Evolutionary conservation across 1,284 basidiomycete genomes (phyloP).

Genomic region (Polyporus tsugae): DNA sequence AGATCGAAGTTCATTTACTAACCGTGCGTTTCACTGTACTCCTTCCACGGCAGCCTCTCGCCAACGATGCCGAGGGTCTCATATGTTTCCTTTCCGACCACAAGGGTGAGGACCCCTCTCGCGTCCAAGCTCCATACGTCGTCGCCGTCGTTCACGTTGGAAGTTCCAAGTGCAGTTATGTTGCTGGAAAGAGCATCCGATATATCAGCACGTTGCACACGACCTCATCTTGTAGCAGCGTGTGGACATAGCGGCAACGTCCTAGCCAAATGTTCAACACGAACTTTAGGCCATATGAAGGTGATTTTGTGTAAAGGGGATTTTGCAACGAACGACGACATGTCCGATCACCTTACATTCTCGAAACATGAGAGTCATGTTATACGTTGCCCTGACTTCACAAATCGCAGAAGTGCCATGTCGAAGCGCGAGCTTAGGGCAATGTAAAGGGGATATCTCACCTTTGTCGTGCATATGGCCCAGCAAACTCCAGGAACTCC

Average conservation of each 20-base stretch:
- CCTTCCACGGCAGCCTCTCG: conserved; percentile 51
- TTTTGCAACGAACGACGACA: no score
- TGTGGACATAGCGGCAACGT: no score
- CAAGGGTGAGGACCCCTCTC: conserved; percentile 61
- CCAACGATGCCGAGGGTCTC: conserved; percentile 66
- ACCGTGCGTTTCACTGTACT: conserved; percentile 57
- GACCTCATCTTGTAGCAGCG: no score
- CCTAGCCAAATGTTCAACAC: no score
- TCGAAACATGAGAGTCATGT: neutral
- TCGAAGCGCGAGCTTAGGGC: neutral
- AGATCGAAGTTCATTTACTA: conserved; percentile 25
- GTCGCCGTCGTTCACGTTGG: conserved; percentile 43
- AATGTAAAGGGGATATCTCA: conserved; percentile 3
- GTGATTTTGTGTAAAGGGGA: no score
- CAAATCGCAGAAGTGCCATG: neutral
- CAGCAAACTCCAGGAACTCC: conserved; percentile 49
- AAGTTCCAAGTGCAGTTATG: conserved; percentile 41
- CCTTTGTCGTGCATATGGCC: conserved; percentile 31
- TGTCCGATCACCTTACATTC: neutral
- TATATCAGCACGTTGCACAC: no score
- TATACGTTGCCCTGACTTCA: neutral
- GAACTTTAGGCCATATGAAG: no score
- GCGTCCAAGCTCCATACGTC: conserved; percentile 74
- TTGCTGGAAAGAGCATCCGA: conserved; percentile 9
- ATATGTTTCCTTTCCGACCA: conserved; percentile 62